Base-by-base conservation (phyloP, 495 filamentous ascomycete species). In the Lophiostoma macrostomum region DNA sequence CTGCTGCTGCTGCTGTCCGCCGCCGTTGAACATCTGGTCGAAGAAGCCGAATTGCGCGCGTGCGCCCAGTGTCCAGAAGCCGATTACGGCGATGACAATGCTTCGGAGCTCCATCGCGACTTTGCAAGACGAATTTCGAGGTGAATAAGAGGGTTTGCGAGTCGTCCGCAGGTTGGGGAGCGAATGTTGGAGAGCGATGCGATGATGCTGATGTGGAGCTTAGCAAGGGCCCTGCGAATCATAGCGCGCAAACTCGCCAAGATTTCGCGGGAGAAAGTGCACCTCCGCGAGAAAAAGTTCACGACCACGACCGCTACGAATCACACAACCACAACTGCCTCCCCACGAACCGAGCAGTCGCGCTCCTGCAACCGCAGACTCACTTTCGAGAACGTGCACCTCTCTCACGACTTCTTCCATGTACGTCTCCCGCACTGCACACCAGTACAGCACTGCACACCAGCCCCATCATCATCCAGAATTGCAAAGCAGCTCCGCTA, bases 1-100 rank as follows among this genome's bases (percentile, higher is more conserved):
- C 19, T 82, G 82, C 36, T 82, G 79, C 42, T 83, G 78, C 38
- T 80, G 66, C 5, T 37, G 27, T 6, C 77, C 76, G 53, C 79
- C 76, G 64, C 75, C 76, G 51, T 75, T 72, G 66, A 88, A 88
- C 83, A 88, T 86, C 55, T 95, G 87, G 60, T 96, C 90, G 64
- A 79, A 79, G 67, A 79, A 77, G 54, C 75, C 66, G 73, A 95
- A 95, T 71, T 95, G 90, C 12, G 83, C 85, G 53, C 71, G 64
- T 10, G 74, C 74, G 14, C 74, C 51, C 25, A 76, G 61, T 11
- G 72, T 65, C 31, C 81, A 63, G 52, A 81, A 64, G 31, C 82
- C 60, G n/a, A 82, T 40, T 30, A 65, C 10, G 1, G 67, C 24
- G 19, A 71, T 37, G 35, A 70, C 22, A 19, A 62, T 16, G 19